These are phyloP conservation scores for Myxozyma vanderwaltii DNA, from an alignment of 805 yeast genomes.

Conservation along the genomic window DNA sequence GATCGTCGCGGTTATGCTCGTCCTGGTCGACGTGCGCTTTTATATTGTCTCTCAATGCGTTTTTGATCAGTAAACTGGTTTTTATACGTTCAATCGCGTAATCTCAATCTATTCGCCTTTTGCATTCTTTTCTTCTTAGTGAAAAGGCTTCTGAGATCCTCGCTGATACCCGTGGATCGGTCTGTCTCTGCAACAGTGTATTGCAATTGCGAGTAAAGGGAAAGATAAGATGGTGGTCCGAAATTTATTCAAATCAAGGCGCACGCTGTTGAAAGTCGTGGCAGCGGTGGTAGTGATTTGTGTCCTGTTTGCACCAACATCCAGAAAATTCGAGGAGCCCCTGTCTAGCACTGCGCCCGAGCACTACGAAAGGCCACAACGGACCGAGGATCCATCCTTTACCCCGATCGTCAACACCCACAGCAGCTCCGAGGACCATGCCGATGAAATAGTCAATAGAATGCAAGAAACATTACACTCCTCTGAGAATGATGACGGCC, in stretches of 20 bases:
- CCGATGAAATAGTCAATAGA: neutral
- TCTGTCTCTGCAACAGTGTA: no score
- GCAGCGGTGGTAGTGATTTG: no score
- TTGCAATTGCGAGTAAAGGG: no score
- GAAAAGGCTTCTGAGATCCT: neutral
- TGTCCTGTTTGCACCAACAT: no score
- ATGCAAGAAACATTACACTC: neutral
- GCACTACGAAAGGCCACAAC: neutral
- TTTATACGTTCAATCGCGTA: no score
- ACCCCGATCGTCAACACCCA: conserved; percentile 1
- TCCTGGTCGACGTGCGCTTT: neutral
- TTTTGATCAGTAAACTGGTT: no score
- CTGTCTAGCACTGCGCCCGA: neutral
- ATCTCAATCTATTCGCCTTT: no score
- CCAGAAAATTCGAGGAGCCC: neutral
- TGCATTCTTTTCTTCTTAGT: no score
- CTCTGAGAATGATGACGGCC: neutral
- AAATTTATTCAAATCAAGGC: no score
- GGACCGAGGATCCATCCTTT: neutral
- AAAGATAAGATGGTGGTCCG: no score
- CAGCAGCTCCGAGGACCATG: neutral
- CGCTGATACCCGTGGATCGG: no score
- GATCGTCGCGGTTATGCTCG: neutral
- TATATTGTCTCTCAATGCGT: neutral
- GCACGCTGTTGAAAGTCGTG: no score